Evolutionary conservation across 2,329 filamentous ascomycete genomes (phyloP).

Genomic region (Fusarium odoratissimum): DNA sequence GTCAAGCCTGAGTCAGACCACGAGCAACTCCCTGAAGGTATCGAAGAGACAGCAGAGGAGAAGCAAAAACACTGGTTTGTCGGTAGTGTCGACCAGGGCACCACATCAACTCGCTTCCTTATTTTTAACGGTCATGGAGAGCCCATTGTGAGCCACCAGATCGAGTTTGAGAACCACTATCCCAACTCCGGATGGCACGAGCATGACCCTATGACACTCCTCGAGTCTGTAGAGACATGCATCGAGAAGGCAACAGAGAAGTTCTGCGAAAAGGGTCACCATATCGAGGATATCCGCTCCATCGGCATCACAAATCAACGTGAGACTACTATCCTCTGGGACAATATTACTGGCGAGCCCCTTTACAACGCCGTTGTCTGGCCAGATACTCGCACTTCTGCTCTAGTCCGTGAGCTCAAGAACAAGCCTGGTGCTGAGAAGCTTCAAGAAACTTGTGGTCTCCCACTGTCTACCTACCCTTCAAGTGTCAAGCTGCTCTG

Average conservation of each 20-base stretch:
- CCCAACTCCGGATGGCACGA: slow-evolving; percentile 92
- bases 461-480: slow-evolving; percentile 89
- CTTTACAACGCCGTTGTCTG: slow-evolving; percentile 89
- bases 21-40: slow-evolving; percentile 46
- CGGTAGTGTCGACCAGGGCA: slow-evolving; percentile 91
- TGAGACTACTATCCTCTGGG: slow-evolving; percentile 89
- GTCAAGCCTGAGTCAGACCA: slow-evolving; percentile 43
- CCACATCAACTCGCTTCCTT: slow-evolving; percentile 88
- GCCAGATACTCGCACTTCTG: slow-evolving; percentile 84
- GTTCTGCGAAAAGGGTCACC: slow-evolving; percentile 77
- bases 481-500: slow-evolving; percentile 88
- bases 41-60: slow-evolving; percentile 49
- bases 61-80: slow-evolving; percentile 71
- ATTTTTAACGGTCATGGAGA: slow-evolving; percentile 86
- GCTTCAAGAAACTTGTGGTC: slow-evolving; percentile 77
- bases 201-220: slow-evolving; percentile 82
- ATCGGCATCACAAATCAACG: slow-evolving; percentile 92
- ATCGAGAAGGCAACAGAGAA: slow-evolving; percentile 80
- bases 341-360: slow-evolving; percentile 81
- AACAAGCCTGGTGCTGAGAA: slow-evolving; percentile 73
- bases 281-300: slow-evolving; percentile 75
- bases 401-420: slow-evolving; percentile 81
- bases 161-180: slow-evolving; percentile 87
- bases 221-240: slow-evolving; percentile 80
- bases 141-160: slow-evolving; percentile 84